Evolutionary conservation across 257 asterid genomes (phyloP).

Genomic region (Lycium barbarum): DNA sequence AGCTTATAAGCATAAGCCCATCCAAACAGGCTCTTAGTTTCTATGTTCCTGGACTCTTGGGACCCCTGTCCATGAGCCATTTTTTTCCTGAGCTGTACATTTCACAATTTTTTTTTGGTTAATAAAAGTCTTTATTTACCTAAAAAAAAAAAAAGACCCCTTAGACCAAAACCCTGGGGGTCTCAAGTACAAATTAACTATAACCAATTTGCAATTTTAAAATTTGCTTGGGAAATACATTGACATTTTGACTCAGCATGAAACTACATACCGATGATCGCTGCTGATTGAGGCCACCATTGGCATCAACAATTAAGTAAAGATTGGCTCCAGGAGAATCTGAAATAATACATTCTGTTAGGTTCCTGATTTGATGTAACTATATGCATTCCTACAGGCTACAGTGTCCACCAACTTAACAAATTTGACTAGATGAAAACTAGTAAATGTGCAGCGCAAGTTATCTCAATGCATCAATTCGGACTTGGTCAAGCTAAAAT

Average conservation of each 20-base stretch:
- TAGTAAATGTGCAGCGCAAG: neutral
- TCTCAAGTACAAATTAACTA: slow-evolving; percentile 12
- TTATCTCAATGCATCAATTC: neutral
- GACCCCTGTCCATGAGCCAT: too few relatives aligned
- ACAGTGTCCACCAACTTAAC: neutral
- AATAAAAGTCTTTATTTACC: too few relatives aligned
- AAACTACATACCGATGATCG: slow-evolving; percentile 74
- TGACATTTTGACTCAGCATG: neutral
- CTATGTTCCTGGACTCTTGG: too few relatives aligned
- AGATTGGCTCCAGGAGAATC: slow-evolving; percentile 47
- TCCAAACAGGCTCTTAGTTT: too few relatives aligned
- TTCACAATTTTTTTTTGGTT: too few relatives aligned
- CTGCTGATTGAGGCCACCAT: slow-evolving; percentile 94
- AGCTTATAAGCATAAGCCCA: too few relatives aligned
- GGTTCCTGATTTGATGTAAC: neutral
- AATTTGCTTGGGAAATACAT: neutral
- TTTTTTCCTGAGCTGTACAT: too few relatives aligned
- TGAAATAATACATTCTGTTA: slow-evolving; percentile 29
- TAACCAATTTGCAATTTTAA: neutral
- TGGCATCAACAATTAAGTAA: slow-evolving; percentile 78
- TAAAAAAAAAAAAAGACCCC: too few relatives aligned
- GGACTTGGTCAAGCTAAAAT: neutral
- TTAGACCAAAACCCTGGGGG: neutral
- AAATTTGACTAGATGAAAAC: neutral
- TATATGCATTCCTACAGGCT: neutral